Percentiles rank a stretch among this genome's conserved stretches.
These are phyloP conservation scores for Saccharomycopsis hybrid DNA, from an alignment of 1,139 yeast species.

Conservation along the genomic window DNA sequence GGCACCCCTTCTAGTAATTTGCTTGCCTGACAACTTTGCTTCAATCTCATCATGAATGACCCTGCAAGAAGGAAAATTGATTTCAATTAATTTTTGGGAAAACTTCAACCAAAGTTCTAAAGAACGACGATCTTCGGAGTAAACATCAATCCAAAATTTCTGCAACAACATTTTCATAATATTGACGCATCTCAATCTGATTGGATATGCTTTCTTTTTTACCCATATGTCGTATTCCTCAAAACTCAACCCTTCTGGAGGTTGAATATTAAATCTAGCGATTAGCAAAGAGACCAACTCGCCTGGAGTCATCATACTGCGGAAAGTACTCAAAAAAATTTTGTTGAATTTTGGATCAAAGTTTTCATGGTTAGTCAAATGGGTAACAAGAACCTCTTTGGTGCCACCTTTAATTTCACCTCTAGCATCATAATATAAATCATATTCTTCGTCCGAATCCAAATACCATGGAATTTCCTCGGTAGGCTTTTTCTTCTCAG, in stretches of 20 bases:
- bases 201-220: conserved; percentile 58
- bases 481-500: conserved; percentile 19
- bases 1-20: conserved; percentile 11
- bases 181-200: conserved; percentile 62
- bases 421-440: conserved; percentile 63
- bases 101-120: conserved; percentile 51
- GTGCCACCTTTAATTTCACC: conserved; percentile 86
- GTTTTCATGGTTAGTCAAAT: conserved; percentile 72
- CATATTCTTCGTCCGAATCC: conserved; percentile 71
- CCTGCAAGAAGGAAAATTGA: conserved; percentile 21
- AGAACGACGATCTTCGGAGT: conserved; percentile 43
- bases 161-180: conserved; percentile 67
- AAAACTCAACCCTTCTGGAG: conserved; percentile 83
- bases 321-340: conserved; percentile 67
- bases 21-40: conserved; percentile 9
- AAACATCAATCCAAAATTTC: conserved; percentile 70
- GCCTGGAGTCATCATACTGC: conserved; percentile 65
- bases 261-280: conserved; percentile 61
- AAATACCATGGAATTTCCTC: conserved; percentile 70
- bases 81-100: conserved; percentile 30
- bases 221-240: conserved; percentile 84
- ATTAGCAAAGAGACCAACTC: conserved; percentile 60
- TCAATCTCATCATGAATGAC: conserved; percentile 23
- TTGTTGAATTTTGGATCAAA: conserved; percentile 64
- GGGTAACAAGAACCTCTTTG: conserved; percentile 70